Evolutionary conservation across 192 early-diverging fungal genomes (phyloP), one percentile per base, ranked within the genome.

Genomic region (Paraglomus brasilianum): DNA sequence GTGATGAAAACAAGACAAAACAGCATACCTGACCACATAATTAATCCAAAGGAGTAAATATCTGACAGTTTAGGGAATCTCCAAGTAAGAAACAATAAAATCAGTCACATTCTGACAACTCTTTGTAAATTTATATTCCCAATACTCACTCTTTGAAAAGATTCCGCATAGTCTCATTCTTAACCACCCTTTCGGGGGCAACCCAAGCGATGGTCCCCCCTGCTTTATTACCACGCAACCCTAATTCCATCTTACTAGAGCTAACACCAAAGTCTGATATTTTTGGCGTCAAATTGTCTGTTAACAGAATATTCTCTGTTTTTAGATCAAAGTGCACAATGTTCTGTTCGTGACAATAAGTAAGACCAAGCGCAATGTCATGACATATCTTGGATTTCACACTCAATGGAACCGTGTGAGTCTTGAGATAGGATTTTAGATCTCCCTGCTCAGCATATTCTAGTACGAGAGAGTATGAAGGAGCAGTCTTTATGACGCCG

Each of bases 21-120:
- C 30, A 30, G 43, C 62, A 19, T 22, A 64, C 62, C 36, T 46
- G 62, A 40, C 62, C 62, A 64, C 39, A 64, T 30, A 30, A 64
- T 64, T 46, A 64, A 43, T 5, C 62, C 62, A 14, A 64, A 64
- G 48, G 44, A 19, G 43, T 64, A 64, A 46, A 64, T 46, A n/a
- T 64, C 39, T 1, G 62, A 21, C 24, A 64, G 36, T 46, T 64
- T 46, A 10, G 62, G 62, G 30, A 2, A 30, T 30, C 30, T 30
- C 3, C 30, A 30, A 30, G 30, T 30, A 30, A 30, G 30, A 3
- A 3, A 30, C n/a, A 30, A 30, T 30, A 30, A 30, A 30, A 30
- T 30, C 3, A 30, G 30, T 30, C 30, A 30, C 30, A 30, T 30
- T 30, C 30, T 30, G 30, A 30, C 1, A 30, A 30, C 30, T 30